A percentile compares a stretch with the other conserved stretches of the same genome.
These are phyloP conservation scores for Deinandra increscens DNA, from an alignment of 129 eudicot species.

Conservation along the genomic window DNA sequence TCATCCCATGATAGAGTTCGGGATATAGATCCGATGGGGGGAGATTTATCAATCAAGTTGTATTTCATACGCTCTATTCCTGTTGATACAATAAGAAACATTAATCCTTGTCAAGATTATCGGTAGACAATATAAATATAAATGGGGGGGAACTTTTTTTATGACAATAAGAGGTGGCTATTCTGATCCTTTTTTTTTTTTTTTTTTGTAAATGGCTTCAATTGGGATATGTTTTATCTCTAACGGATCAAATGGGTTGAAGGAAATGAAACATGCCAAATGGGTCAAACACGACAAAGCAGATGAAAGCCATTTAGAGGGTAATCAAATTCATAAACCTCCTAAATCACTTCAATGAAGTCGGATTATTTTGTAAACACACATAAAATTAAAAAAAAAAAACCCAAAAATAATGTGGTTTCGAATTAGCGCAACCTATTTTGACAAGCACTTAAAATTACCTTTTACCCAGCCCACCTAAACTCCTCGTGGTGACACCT, in stretches of 20 bases:
- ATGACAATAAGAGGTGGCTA: neutral
- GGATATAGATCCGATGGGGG: constrained; percentile 93
- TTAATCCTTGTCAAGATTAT: constrained; percentile 2
- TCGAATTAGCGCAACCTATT: neutral
- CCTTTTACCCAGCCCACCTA: neutral
- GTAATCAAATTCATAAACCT: neutral
- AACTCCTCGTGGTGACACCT: neutral
- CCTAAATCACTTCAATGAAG: neutral
- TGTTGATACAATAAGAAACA: constrained; percentile 26
- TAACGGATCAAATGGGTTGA: neutral
- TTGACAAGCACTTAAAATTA: neutral
- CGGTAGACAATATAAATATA: neutral
- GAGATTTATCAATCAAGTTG: constrained; percentile 89
- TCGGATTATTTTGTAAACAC: neutral
- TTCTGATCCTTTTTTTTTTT: neutral
- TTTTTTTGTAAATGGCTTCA: neutral
- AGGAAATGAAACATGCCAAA: neutral
- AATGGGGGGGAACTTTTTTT: neutral
- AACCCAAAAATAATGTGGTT: neutral
- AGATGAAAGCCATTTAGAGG: constrained; percentile 3
- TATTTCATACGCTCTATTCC: constrained; percentile 47
- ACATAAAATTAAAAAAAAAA: neutral
- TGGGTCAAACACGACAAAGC: constrained; percentile 4
- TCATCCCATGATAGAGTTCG: constrained; percentile 93
- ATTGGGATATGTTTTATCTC: neutral